Evolutionary conservation across 164 flowering plant genomes (phyloP).

Genomic region (Warburgia ugandensis): DNA sequence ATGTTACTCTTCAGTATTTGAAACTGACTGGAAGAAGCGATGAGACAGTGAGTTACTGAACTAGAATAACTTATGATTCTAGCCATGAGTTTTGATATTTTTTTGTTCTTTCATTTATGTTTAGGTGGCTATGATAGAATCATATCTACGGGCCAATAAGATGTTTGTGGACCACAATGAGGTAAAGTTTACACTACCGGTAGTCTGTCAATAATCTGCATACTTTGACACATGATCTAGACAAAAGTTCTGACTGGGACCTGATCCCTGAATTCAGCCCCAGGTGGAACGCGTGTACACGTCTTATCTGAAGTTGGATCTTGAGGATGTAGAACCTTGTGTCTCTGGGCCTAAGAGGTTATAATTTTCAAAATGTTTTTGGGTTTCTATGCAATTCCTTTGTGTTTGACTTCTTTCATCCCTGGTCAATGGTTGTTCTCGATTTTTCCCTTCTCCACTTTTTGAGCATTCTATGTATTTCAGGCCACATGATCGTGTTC

Average conservation of each 20-base stretch:
- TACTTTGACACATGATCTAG: too few relatives aligned
- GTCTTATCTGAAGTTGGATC: slow-evolving; percentile 62
- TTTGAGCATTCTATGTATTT: slow-evolving; percentile 5
- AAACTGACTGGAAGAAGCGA: slow-evolving; percentile 92
- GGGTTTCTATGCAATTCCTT: too few relatives aligned
- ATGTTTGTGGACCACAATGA: slow-evolving; percentile 85
- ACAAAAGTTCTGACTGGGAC: slow-evolving; percentile 7
- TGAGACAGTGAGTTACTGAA: slow-evolving; percentile 57
- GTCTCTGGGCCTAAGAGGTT: slow-evolving; percentile 93
- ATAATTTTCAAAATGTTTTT: too few relatives aligned
- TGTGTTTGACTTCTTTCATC: too few relatives aligned
- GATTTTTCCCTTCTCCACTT: too few relatives aligned
- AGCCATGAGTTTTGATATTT: too few relatives aligned
- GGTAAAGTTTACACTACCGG: too few relatives aligned
- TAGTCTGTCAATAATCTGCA: too few relatives aligned
- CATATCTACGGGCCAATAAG: slow-evolving; percentile 77
- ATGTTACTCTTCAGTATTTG: slow-evolving; percentile 80
- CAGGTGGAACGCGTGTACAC: slow-evolving; percentile 75
- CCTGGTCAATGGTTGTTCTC: too few relatives aligned
- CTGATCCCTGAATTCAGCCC: slow-evolving; percentile 44
- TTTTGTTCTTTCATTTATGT: too few relatives aligned
- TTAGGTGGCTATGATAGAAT: slow-evolving; percentile 79
- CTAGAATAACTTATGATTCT: too few relatives aligned
- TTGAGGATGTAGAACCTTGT: slow-evolving; percentile 83
- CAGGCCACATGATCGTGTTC: slow-evolving; percentile 93